These are phyloP conservation scores for Gaeumannomyces tritici DNA, from an alignment of 2,329 filamentous ascomycete species.

Conservation along the genomic window DNA sequence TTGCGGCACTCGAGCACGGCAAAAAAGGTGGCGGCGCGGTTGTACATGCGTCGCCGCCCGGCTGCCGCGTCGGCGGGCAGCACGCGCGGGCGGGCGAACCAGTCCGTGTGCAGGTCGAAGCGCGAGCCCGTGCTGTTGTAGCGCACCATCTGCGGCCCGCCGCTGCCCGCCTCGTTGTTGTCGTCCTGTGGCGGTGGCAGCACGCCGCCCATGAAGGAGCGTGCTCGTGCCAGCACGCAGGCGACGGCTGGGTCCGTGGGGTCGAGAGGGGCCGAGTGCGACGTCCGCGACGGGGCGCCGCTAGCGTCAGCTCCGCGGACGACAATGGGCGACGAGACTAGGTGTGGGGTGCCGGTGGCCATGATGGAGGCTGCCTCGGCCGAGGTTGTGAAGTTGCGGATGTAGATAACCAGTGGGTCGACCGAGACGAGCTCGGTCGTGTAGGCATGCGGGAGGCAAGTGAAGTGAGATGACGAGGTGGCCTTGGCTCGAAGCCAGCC, in stretches of 20 bases:
- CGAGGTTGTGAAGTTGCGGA: conserved; percentile 23
- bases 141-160: conserved; percentile 27
- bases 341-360: conserved; percentile 16
- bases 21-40: conserved; percentile 27
- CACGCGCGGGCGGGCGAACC: conserved; percentile 19
- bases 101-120: conserved; percentile 27
- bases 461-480: neutral
- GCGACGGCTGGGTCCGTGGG: conserved; percentile 17
- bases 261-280: conserved; percentile 22
- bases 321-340: conserved; percentile 21
- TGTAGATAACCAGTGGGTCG: conserved; percentile 27
- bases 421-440: conserved; percentile 26
- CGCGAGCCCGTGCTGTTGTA: conserved; percentile 23
- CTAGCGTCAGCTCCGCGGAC: conserved; percentile 15
- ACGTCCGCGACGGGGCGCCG: conserved; percentile 23
- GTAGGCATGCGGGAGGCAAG: conserved; percentile 18
- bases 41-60: conserved; percentile 16
- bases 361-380: conserved; percentile 21
- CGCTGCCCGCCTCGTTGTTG: conserved; percentile 21
- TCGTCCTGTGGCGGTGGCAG: conserved; percentile 20
- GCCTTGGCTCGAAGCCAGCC: neutral
- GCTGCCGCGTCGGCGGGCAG: conserved; percentile 9
- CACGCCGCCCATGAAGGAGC: conserved; percentile 20
- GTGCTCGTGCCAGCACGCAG: conserved; percentile 24
- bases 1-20: conserved; percentile 20